These are phyloP conservation scores for Penicillium sp. DNA, from an alignment of 2,329 filamentous ascomycete genomes.

Conservation along the genomic window DNA sequence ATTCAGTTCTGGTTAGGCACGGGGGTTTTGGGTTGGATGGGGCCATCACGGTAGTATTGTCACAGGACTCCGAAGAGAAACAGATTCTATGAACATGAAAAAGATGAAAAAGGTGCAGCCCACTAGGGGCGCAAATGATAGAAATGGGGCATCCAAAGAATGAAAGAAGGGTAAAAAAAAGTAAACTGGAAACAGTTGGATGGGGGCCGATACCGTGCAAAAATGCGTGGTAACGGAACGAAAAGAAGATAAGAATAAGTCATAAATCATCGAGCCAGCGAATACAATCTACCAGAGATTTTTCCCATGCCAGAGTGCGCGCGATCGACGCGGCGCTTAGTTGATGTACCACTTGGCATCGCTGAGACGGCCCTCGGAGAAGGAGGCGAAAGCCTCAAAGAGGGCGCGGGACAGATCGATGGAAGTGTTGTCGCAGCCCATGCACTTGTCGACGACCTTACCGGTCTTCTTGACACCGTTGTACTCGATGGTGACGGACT, in stretches of 20 bases:
- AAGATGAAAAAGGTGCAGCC: conserved; percentile 13
- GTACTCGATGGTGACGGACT: conserved; percentile 66
- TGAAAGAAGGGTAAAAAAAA: conserved; percentile 19
- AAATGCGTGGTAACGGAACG: conserved; percentile 15
- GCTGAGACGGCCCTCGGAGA: conserved; percentile 45
- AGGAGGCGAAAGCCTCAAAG: conserved; percentile 55
- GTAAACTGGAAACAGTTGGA: background rate
- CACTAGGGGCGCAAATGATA: conserved; percentile 23
- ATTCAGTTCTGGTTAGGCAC: conserved; percentile 1
- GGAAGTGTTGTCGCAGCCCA: conserved; percentile 61
- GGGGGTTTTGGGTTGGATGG: conserved; percentile 4
- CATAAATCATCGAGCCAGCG: conserved; percentile 22
- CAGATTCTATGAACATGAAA: conserved; percentile 24
- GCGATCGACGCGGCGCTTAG: conserved; percentile 32
- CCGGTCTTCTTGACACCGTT: conserved; percentile 64
- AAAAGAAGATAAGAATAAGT: conserved; percentile 20
- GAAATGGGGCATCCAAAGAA: conserved; percentile 16
- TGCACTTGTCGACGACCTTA: conserved; percentile 74
- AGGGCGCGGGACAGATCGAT: conserved; percentile 66
- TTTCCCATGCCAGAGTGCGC: conserved; percentile 9
- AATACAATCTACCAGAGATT: conserved; percentile 31
- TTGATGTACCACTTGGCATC: conserved; percentile 48
- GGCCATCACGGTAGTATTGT: conserved; percentile 27
- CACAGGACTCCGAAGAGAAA: conserved; percentile 21
- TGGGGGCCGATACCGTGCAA: background rate